Evolutionary conservation across 257 asterid genomes (phyloP).

Genomic region (Lavandula angustifolia): DNA sequence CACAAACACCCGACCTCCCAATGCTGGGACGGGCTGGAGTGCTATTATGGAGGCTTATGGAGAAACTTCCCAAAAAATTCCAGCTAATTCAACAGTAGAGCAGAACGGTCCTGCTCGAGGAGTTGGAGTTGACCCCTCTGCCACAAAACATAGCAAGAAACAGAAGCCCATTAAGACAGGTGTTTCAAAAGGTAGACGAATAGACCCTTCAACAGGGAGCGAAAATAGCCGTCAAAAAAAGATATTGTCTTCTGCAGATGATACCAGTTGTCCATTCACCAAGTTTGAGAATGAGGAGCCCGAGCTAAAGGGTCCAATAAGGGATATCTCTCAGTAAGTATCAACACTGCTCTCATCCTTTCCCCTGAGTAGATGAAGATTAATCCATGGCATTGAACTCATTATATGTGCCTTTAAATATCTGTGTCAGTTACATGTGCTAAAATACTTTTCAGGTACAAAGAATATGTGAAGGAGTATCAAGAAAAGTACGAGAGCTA

Average conservation of each 20-base stretch:
- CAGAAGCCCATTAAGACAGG: slow-evolving; percentile 51
- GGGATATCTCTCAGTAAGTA: slow-evolving; percentile 77
- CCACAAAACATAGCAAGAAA: slow-evolving; percentile 58
- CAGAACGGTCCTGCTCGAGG: slow-evolving; percentile 49
- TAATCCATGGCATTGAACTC: slow-evolving; percentile 10
- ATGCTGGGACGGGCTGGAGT: slow-evolving; percentile 43
- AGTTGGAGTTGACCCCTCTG: slow-evolving; percentile 45
- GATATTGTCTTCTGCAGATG: slow-evolving; percentile 68
- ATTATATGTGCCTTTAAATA: slow-evolving; percentile 25
- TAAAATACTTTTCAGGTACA: slow-evolving; percentile 53
- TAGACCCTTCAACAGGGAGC: slow-evolving; percentile 56
- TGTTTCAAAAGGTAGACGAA: slow-evolving; percentile 53
- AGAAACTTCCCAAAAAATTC: slow-evolving; percentile 48
- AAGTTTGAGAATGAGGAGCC: slow-evolving; percentile 89
- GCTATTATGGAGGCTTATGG: slow-evolving; percentile 44
- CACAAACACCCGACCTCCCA: slow-evolving; percentile 51
- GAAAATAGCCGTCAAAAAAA: slow-evolving; percentile 51
- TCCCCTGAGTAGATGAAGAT: slow-evolving; percentile 16
- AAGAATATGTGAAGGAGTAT: slow-evolving; percentile 82
- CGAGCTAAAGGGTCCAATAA: slow-evolving; percentile 79
- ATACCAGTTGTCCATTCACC: slow-evolving; percentile 56
- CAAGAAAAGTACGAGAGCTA: slow-evolving; percentile 78
- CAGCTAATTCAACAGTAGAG: slow-evolving; percentile 49
- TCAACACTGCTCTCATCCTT: neutral
- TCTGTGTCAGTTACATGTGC: slow-evolving; percentile 25